A percentile compares a stretch with the other conserved stretches of the same genome.
These are phyloP conservation scores for Cephalotrichum gorgonifer DNA, from an alignment of 2,329 filamentous ascomycete species.

Conservation along the genomic window DNA sequence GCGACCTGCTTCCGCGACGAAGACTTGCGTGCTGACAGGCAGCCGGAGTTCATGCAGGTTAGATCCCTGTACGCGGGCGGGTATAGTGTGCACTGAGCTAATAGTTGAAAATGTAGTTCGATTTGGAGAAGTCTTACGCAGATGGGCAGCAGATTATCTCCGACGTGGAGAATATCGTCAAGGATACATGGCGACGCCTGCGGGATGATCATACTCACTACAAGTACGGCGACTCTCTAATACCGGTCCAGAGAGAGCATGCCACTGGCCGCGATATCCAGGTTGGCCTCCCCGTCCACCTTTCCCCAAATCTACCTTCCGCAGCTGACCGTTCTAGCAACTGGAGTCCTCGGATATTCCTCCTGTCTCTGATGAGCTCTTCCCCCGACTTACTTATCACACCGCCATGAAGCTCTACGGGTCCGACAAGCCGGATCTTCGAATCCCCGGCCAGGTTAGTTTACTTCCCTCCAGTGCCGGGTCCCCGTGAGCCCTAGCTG, in stretches of 20 bases:
- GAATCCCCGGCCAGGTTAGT: conserved; percentile 57
- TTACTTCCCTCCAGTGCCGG: background rate
- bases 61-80: background rate
- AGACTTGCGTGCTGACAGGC: conserved; percentile 80
- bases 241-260: conserved; percentile 14
- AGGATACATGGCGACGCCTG: conserved; percentile 1
- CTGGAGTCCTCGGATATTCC: conserved; percentile 1
- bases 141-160: conserved; percentile 60
- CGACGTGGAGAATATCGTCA: conserved; percentile 25
- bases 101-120: conserved; percentile 48
- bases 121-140: conserved; percentile 88
- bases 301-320: background rate
- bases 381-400: conserved; percentile 58
- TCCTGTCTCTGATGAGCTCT: conserved; percentile 26
- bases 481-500: background rate
- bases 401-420: conserved; percentile 73
- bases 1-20: conserved; percentile 94
- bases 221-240: conserved; percentile 17
- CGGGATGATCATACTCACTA: conserved; percentile 26
- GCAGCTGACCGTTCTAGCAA: background rate
- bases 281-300: background rate
- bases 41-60: conserved; percentile 93
- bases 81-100: background rate
- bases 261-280: background rate
- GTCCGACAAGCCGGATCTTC: conserved; percentile 84